A percentile compares a stretch with the other conserved stretches of the same genome.
Conservation (phyloP, 1,139 yeast species). For the Meyerozyma sp. region DNA sequence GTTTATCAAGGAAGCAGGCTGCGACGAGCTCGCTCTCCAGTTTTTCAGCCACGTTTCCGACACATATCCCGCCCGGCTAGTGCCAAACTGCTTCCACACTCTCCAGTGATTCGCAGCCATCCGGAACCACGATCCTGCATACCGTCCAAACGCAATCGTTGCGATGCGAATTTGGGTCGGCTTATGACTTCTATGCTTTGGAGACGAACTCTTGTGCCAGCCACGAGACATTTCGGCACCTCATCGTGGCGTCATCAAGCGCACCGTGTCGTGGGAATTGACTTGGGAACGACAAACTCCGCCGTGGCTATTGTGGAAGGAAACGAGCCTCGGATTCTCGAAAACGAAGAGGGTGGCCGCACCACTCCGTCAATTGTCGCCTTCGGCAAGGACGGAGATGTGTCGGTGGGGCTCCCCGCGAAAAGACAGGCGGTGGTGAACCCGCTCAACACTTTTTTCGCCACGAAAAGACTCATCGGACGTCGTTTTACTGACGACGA, state of each 20-base stretch:
- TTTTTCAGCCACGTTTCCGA: neutral
- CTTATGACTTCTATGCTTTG: neutral
- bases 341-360: slow-evolving; percentile 62
- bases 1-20: neutral
- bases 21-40: neutral
- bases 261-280: slow-evolving; percentile 62
- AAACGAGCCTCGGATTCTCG: slow-evolving; percentile 45
- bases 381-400: slow-evolving; percentile 28
- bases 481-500: slow-evolving; percentile 58
- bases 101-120: neutral
- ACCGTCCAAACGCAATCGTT: neutral
- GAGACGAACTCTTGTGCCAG: neutral
- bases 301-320: slow-evolving; percentile 68
- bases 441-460: slow-evolving; percentile 65
- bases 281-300: slow-evolving; percentile 76
- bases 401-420: slow-evolving; percentile 59
- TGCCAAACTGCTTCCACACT: neutral
- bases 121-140: neutral
- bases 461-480: slow-evolving; percentile 72
- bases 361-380: slow-evolving; percentile 77
- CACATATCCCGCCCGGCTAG: neutral
- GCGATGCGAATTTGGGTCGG: neutral
- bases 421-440: slow-evolving; percentile 63
- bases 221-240: neutral
- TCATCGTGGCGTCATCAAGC: slow-evolving; percentile 2